Percentiles rank a stretch among this genome's conserved stretches.
These are phyloP conservation scores for Tricladium varicosporioides DNA, from an alignment of 2,329 filamentous ascomycete genomes.

Conservation along the genomic window DNA sequence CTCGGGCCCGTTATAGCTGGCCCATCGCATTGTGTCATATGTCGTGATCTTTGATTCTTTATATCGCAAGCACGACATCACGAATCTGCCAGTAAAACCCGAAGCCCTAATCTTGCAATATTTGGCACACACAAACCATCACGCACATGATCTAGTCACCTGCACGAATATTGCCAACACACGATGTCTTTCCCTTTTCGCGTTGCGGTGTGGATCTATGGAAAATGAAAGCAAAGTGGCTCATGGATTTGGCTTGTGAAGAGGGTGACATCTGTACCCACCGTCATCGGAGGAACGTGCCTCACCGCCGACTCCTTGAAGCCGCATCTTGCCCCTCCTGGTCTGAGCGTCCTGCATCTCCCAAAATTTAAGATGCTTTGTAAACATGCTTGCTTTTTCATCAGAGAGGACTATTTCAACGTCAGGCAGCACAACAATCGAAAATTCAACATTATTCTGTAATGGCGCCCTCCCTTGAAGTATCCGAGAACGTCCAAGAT, in stretches of 20 bases:
- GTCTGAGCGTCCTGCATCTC: background rate
- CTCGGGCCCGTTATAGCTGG: no score
- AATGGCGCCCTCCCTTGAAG: slow-evolving; percentile 84
- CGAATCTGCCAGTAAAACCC: background rate
- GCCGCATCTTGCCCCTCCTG: background rate
- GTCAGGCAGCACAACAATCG: background rate
- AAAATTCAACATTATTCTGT: slow-evolving; percentile 1
- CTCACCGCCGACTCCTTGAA: background rate
- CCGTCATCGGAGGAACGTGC: background rate
- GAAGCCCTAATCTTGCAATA: background rate
- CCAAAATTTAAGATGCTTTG: background rate
- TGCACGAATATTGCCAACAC: background rate
- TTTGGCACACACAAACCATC: background rate
- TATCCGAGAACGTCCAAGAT: slow-evolving; percentile 64
- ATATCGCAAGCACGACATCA: background rate
- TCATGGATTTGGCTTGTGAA: background rate
- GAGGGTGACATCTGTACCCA: background rate
- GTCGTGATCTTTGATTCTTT: background rate
- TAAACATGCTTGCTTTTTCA: background rate
- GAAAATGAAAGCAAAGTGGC: background rate
- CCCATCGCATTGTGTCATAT: background rate
- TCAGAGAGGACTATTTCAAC: background rate
- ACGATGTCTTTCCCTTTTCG: slow-evolving; percentile 2
- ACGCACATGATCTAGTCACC: background rate
- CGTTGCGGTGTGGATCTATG: background rate